Evolutionary conservation across 371 early-diverging fungal genomes (phyloP).

Genomic region (Mucor ambiguus): DNA sequence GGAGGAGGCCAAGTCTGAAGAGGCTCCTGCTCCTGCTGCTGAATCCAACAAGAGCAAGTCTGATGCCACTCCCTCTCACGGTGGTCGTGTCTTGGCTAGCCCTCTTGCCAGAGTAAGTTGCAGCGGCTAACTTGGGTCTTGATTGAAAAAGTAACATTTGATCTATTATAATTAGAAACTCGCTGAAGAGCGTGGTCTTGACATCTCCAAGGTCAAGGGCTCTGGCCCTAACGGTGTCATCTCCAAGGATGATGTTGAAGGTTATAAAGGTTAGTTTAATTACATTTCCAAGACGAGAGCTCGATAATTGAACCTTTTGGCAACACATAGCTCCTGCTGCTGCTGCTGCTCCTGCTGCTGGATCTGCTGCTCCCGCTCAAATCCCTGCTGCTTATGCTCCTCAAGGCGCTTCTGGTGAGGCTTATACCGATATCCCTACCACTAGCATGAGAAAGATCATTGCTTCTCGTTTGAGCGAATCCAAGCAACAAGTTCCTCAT

Average conservation of each 20-base stretch:
- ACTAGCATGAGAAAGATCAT: constrained; percentile 95
- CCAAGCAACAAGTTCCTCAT: constrained; percentile 92
- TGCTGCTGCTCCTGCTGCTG: constrained; percentile 23
- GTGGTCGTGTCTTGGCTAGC: constrained; percentile 61
- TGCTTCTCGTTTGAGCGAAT: constrained; percentile 80
- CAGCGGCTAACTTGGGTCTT: neutral
- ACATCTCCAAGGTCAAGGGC: constrained; percentile 79
- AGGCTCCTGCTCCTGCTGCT: constrained; percentile 2
- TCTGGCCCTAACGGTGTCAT: constrained; percentile 93
- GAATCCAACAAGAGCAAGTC: constrained; percentile 11
- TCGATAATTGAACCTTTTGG: neutral
- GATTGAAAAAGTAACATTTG: neutral
- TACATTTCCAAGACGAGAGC: neutral
- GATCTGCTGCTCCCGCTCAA: constrained; percentile 40
- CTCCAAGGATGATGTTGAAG: constrained; percentile 89
- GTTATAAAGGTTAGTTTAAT: constrained; percentile 51
- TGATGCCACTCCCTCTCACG: constrained; percentile 32
- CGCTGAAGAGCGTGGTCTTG: constrained; percentile 83
- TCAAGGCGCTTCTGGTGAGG: constrained; percentile 57
- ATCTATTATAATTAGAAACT: constrained; percentile 56
- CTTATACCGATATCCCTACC: constrained; percentile 82
- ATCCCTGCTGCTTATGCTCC: constrained; percentile 54
- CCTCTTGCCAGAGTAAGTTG: constrained; percentile 76
- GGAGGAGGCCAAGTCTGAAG: constrained; percentile 20
- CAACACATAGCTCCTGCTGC: constrained; percentile 1